Percentiles rank a stretch among this genome's conserved stretches.
Evolutionary conservation across 176 grass and related monocot genomes (phyloP).

Genomic region (Miscanthus lutarioriparius): DNA sequence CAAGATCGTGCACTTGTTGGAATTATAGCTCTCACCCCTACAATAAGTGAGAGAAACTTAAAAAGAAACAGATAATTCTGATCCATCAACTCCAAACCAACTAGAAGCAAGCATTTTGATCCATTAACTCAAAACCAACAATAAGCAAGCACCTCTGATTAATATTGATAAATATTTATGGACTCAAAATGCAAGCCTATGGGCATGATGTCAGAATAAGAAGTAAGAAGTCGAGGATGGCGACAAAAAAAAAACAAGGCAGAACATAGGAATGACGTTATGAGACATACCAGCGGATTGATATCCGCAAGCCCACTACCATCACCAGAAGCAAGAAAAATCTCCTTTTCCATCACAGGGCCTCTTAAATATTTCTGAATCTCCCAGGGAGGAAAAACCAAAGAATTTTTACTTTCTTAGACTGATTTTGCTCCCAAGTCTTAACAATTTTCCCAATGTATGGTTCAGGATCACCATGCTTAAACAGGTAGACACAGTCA

Average conservation of each 20-base stretch:
- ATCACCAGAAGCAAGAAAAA: constrained; percentile 72
- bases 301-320: constrained; percentile 54
- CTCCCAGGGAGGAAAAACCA: constrained; percentile 73
- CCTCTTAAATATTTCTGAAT: constrained; percentile 47
- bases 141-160: background rate
- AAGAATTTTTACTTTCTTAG: constrained; percentile 71
- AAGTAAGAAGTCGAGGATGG: background rate
- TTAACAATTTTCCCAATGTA: constrained; percentile 72
- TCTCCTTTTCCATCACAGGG: constrained; percentile 54
- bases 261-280: constrained; percentile 1
- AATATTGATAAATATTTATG: constrained; percentile 7
- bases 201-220: background rate
- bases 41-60: constrained; percentile 1
- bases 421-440: constrained; percentile 54
- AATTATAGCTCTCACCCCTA: background rate
- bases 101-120: constrained; percentile 2
- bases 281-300: constrained; percentile 56
- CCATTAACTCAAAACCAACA: background rate
- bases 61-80: background rate
- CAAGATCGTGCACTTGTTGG: background rate
- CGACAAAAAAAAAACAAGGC: background rate
- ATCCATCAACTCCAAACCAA: background rate
- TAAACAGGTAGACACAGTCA: constrained; percentile 67
- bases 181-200: constrained; percentile 28
- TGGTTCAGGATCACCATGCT: constrained; percentile 40